Conservation (phyloP, 148 eudicot species). For the Nepenthes gracilis region DNA sequence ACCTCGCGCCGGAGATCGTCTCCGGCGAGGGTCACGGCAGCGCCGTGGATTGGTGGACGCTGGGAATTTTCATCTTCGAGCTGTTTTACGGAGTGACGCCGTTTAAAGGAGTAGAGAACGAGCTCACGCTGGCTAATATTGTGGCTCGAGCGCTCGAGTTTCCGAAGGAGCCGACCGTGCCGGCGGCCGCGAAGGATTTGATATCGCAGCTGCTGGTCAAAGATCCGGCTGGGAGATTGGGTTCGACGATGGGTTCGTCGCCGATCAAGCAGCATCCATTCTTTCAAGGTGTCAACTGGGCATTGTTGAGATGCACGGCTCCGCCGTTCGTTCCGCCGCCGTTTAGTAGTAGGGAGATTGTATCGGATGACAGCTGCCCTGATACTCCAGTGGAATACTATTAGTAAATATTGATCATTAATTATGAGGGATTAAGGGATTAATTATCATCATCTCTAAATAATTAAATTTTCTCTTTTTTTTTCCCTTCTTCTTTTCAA, state of each 20-base stretch:
- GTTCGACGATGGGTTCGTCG: constrained; percentile 71
- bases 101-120: constrained; percentile 74
- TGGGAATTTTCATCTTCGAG: constrained; percentile 79
- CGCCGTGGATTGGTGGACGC: constrained; percentile 98
- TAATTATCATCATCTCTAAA: no score
- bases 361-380: constrained; percentile 60
- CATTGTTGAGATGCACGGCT: constrained; percentile 62
- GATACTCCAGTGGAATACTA: constrained; percentile 77
- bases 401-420: constrained; percentile 13
- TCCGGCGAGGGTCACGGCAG: constrained; percentile 98
- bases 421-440: no score
- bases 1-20: constrained; percentile 90
- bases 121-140: constrained; percentile 78
- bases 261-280: constrained; percentile 68
- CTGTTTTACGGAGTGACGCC: constrained; percentile 84
- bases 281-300: constrained; percentile 90
- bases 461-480: no score
- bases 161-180: constrained; percentile 71
- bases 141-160: constrained; percentile 95
- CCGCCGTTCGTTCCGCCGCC: constrained; percentile 73
- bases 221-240: constrained; percentile 69
- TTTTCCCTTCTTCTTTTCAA: no score
- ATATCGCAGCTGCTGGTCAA: constrained; percentile 58
- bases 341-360: constrained; percentile 30
- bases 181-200: constrained; percentile 58